phyloP scores from a whole-genome alignment of 176 grass and related monocot species.

The Poa annua region DNA sequence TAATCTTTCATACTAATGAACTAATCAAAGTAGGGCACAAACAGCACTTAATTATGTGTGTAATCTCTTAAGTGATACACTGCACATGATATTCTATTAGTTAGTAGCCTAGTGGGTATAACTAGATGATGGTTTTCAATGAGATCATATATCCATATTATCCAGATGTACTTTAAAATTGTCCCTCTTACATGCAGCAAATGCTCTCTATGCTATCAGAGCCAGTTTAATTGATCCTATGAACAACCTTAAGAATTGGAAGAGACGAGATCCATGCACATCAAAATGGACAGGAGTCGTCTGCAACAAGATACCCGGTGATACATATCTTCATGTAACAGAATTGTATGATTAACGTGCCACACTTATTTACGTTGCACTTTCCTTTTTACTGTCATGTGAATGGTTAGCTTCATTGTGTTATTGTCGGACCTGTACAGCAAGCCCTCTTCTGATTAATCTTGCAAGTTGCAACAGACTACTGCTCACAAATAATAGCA shows the following conservation, averaged over 20 bases:
- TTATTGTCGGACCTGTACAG: not conserved
- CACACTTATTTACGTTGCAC: not conserved
- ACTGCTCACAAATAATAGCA: conserved; percentile 3
- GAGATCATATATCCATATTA: conserved; percentile 8
- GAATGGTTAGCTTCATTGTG: not conserved
- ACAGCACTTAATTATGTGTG: not conserved
- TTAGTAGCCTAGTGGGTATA: not conserved
- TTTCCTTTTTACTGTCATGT: not conserved
- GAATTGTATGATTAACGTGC: conserved; percentile 62
- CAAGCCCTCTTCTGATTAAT: conserved; percentile 9
- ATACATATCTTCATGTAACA: conserved; percentile 65
- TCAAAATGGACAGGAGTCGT: conserved; percentile 77
- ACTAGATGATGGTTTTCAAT: not conserved
- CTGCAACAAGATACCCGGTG: conserved; percentile 49
- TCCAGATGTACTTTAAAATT: not conserved
- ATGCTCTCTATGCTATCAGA: conserved; percentile 65
- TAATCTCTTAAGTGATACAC: not conserved
- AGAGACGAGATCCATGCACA: conserved; percentile 80
- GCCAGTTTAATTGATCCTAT: conserved; percentile 64
- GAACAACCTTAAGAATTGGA: conserved; percentile 76
- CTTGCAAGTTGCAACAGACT: not conserved
- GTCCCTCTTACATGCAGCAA: conserved; percentile 49
- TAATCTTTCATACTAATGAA: not conserved
- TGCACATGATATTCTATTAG: not conserved
- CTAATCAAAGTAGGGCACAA: not conserved